Conservation (phyloP, 345 rosid genomes). For the Ceriops zippeliana region DNA sequence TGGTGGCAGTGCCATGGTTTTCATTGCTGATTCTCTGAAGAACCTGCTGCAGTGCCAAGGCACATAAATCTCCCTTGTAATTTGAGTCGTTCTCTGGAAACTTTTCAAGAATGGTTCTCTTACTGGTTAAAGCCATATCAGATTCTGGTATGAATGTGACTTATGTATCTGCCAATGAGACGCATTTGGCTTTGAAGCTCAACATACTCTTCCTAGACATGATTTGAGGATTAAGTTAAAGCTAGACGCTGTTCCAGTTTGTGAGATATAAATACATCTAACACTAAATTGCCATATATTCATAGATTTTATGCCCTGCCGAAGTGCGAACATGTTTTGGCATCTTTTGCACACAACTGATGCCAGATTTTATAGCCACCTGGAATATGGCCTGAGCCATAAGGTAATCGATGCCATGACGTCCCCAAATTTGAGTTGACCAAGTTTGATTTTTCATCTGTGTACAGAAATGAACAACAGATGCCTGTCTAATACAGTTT, state of each 20-base stretch:
- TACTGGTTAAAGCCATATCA: background rate
- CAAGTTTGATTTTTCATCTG: too few species aligned
- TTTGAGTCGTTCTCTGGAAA: background rate
- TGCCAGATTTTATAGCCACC: background rate
- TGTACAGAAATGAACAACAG: too few species aligned
- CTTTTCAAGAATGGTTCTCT: background rate
- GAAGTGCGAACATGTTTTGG: background rate
- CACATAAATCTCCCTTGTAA: background rate
- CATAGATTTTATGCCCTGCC: constrained; percentile 4
- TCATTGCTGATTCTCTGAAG: constrained; percentile 11
- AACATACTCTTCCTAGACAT: constrained; percentile 5
- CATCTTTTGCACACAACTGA: background rate
- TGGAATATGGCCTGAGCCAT: background rate
- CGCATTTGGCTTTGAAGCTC: background rate
- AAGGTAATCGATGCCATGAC: too few species aligned
- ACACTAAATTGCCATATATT: constrained; percentile 7
- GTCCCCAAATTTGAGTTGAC: too few species aligned
- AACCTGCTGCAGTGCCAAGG: background rate
- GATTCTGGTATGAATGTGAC: constrained; percentile 1
- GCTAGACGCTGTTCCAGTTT: constrained; percentile 5
- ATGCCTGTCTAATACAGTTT: too few species aligned
- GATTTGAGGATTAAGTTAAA: constrained; percentile 14
- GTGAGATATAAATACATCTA: constrained; percentile 1
- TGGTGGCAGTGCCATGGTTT: constrained; percentile 4
- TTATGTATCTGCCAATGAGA: background rate